These are phyloP conservation scores for Telopea speciosissima DNA, from an alignment of 177 flowering plant species.

Conservation along the genomic window DNA sequence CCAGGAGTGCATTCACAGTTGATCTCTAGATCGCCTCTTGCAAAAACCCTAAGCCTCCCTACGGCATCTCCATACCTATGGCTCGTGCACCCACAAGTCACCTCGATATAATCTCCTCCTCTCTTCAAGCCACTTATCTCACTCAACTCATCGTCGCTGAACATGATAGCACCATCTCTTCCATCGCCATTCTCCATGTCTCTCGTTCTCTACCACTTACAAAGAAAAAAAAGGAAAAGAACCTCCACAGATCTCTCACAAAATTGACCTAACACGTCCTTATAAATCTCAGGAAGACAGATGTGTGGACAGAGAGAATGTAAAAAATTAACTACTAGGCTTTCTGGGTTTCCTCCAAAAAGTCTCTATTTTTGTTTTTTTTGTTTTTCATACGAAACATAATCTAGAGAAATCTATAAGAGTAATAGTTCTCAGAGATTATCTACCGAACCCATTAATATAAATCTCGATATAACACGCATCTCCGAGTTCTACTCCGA, in stretches of 20 bases:
- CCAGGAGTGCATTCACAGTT: conserved; percentile 39
- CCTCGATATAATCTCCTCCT: conserved; percentile 34
- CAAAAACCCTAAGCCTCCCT: conserved; percentile 41
- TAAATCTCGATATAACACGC: neutral
- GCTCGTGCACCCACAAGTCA: conserved; percentile 52
- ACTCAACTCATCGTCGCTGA: conserved; percentile 29
- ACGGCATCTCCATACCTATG: conserved; percentile 39
- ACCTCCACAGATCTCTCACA: conserved; percentile 7
- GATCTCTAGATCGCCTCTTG: conserved; percentile 39
- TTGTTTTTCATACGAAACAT: neutral
- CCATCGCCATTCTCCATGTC: conserved; percentile 4
- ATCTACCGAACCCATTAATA: neutral
- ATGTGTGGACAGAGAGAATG: neutral
- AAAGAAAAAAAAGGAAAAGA: neutral
- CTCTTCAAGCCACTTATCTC: conserved; percentile 31
- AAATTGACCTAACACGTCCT: conserved; percentile 1
- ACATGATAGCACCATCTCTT: conserved; percentile 1
- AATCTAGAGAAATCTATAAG: too few species aligned
- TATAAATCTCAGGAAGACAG: neutral
- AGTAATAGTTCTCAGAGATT: too few species aligned
- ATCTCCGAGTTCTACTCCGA: conserved; percentile 2
- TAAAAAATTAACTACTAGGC: neutral
- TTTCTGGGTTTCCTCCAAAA: neutral
- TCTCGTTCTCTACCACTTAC: neutral
- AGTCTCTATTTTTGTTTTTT: too few species aligned